A percentile compares a stretch with the other conserved stretches of the same genome.
These are phyloP conservation scores for Euphorbia lathyris DNA, from an alignment of 345 rosid genomes.

Conservation along the genomic window DNA sequence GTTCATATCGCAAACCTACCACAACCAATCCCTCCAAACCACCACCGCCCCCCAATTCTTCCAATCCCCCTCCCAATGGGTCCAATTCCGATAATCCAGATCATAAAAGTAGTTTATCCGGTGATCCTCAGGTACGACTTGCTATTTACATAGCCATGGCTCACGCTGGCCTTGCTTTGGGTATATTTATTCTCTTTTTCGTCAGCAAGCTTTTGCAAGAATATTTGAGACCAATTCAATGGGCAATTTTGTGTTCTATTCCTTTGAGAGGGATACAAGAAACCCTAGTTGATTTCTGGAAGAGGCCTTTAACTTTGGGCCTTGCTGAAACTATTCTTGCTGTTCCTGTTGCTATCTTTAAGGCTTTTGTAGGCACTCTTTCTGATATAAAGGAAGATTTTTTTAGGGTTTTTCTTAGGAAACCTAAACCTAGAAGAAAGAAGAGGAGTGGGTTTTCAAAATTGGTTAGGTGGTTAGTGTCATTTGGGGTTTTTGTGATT, in stretches of 20 bases:
- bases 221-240: conserved; percentile 85
- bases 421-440: conserved; percentile 40
- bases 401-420: conserved; percentile 51
- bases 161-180: conserved; percentile 84
- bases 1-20: conserved; percentile 62
- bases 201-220: conserved; percentile 73
- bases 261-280: conserved; percentile 85
- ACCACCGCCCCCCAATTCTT: conserved; percentile 11
- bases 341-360: conserved; percentile 66
- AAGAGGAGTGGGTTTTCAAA: conserved; percentile 65
- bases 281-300: conserved; percentile 86
- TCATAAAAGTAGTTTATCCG: conserved; percentile 35
- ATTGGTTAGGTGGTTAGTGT: conserved; percentile 66
- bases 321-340: conserved; percentile 92
- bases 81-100: conserved; percentile 21
- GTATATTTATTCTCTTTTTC: conserved; percentile 58
- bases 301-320: conserved; percentile 68
- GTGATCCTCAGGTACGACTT: conserved; percentile 77
- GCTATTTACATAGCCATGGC: conserved; percentile 98
- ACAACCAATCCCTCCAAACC: conserved; percentile 33
- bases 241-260: conserved; percentile 93
- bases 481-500: conserved; percentile 74
- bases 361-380: conserved; percentile 66
- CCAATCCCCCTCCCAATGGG: conserved; percentile 14
- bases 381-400: conserved; percentile 66